Evolutionary conservation across 1,284 basidiomycete genomes (phyloP).

Genomic region (Sporisorium reilianum): DNA sequence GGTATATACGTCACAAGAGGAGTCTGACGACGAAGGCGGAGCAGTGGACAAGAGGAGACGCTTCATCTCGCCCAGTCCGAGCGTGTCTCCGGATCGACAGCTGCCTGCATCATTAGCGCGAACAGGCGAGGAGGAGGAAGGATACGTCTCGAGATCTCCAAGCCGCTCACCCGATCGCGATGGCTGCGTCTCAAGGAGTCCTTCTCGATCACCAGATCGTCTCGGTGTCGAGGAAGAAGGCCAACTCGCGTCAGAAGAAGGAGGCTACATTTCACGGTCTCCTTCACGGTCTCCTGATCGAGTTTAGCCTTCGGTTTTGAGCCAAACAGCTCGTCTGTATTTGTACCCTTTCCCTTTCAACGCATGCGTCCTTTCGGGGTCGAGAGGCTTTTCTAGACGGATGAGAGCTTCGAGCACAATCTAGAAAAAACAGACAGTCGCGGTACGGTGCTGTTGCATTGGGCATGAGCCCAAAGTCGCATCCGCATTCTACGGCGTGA

Average conservation of each 20-base stretch:
- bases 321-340: conserved; percentile 7
- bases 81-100: conserved; percentile 35
- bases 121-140: conserved; percentile 32
- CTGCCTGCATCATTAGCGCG: neutral
- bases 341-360: conserved; percentile 15
- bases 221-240: conserved; percentile 4
- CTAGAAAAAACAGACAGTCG: too few species aligned
- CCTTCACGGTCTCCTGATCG: conserved; percentile 52
- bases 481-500: neutral
- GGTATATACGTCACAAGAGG: conserved; percentile 56
- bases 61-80: conserved; percentile 26
- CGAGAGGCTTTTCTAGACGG: too few species aligned
- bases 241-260: neutral
- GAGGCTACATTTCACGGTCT: conserved; percentile 11
- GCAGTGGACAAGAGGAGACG: conserved; percentile 7
- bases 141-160: conserved; percentile 10
- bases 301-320: neutral
- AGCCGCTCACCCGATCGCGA: conserved; percentile 14
- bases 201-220: conserved; percentile 21
- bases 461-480: too few species aligned
- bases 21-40: conserved; percentile 71
- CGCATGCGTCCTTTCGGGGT: neutral
- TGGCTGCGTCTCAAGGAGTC: conserved; percentile 20
- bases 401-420: too few species aligned
- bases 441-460: too few species aligned